Evolutionary conservation across 495 filamentous ascomycete genomes (phyloP), one percentile per base, ranked within the genome.

Genomic region (Durotheca rogersii): DNA sequence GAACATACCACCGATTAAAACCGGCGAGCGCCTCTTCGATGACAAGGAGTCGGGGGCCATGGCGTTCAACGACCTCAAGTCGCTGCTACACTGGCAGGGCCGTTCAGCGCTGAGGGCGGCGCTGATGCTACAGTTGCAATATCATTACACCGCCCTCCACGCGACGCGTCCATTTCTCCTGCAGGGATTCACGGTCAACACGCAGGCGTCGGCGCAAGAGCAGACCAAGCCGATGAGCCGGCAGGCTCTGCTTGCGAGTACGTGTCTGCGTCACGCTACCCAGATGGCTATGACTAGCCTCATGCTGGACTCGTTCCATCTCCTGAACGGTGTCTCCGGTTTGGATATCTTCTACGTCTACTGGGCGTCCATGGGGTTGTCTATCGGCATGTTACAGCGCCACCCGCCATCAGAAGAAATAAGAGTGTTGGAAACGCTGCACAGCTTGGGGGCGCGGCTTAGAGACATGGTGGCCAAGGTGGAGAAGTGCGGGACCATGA

Each of bases 101-200:
- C 56, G 55, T 39, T 45, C 49, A 10, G 38, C 49, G 7, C 12
- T 46, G 4, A 44, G 64, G 14, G 59, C 64, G 1, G 55, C 64
- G 2, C 37, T 65, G 0, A 41, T 67, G 35, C 40, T 69, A 11
- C 64, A 67, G 15, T 48, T 67, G 6, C 64, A 64, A 23, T 67
- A 61, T 39, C 64, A 63, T 27, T 61, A 69, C 37, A 52, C 35
- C 14, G 55, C 56, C 21, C 40, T 57, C 2, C 53, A 67, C n/a
- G 43, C 57, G 0, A 60, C 66, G 1, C 58, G 66, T 6, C 56
- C 61, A 6, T 69, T 63, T 47, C 53, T 65, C 5, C 43, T 69
- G 17, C 47, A 51, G 20, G 47, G 42, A 12, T 19, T 51, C 7
- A 18, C 29, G 17, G 9, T 36, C 12, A n/a, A 35, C 4, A 12